Conservation (phyloP, 768 basidiomycete species). For the Strobilomyces echinocephalus region DNA sequence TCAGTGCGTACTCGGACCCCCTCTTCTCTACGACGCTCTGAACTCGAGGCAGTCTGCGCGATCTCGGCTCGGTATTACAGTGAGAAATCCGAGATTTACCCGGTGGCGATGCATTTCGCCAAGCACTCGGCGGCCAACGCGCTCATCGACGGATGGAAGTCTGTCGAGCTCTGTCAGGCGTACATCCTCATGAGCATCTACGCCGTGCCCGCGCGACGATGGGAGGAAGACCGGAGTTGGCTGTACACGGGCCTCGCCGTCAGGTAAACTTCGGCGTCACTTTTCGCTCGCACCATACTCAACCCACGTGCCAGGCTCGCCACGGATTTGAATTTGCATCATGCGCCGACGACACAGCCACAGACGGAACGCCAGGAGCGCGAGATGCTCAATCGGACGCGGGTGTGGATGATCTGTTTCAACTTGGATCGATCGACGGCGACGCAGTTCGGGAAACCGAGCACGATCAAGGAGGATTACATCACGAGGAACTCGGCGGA, state of each 20-base stretch:
- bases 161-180: constrained; percentile 85
- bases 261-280: no score
- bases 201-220: constrained; percentile 71
- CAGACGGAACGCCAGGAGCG: constrained; percentile 71
- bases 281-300: neutral
- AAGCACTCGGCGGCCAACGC: constrained; percentile 78
- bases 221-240: constrained; percentile 92
- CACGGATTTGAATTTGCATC: constrained; percentile 83
- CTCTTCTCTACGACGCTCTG: neutral
- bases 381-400: constrained; percentile 66
- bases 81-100: constrained; percentile 79
- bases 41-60: constrained; percentile 59
- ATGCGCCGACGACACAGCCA: constrained; percentile 55
- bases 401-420: constrained; percentile 91
- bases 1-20: constrained; percentile 42
- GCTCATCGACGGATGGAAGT: constrained; percentile 76
- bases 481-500: constrained; percentile 66
- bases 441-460: constrained; percentile 86
- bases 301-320: constrained; percentile 51
- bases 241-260: constrained; percentile 84
- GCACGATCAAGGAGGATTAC: constrained; percentile 81
- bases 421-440: constrained; percentile 84
- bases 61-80: constrained; percentile 76
- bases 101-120: constrained; percentile 86
- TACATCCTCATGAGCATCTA: constrained; percentile 86